phyloP scores from a whole-genome alignment of 2,329 filamentous ascomycete genomes.

The Cladorrhinum sp. region DNA sequence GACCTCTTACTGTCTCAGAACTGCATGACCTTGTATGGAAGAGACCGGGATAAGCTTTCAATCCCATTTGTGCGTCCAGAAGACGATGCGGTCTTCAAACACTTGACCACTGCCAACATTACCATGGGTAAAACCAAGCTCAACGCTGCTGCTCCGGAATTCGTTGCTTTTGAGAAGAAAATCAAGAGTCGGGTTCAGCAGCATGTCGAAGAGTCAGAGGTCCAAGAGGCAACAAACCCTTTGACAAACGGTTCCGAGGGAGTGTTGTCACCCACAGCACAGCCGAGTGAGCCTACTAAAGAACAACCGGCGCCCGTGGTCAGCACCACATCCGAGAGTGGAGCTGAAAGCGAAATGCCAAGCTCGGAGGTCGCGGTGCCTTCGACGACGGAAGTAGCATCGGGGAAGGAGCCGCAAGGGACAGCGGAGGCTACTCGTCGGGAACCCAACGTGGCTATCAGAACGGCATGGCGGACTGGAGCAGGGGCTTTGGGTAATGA shows the following conservation, averaged over 20 bases:
- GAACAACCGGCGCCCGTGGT: constrained; percentile 32
- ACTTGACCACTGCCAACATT: constrained; percentile 63
- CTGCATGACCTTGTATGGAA: constrained; percentile 80
- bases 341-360: constrained; percentile 43
- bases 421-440: constrained; percentile 36
- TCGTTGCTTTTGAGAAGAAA: constrained; percentile 35
- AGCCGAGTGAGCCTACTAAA: constrained; percentile 34
- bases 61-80: constrained; percentile 92
- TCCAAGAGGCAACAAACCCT: constrained; percentile 30
- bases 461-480: constrained; percentile 68
- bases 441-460: constrained; percentile 56
- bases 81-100: constrained; percentile 76
- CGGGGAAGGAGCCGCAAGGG: constrained; percentile 30
- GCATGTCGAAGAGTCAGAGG: constrained; percentile 20
- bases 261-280: constrained; percentile 37
- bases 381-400: constrained; percentile 22
- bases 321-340: constrained; percentile 43
- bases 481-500: constrained; percentile 46
- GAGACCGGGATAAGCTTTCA: constrained; percentile 80
- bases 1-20: constrained; percentile 93
- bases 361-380: constrained; percentile 26
- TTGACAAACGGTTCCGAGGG: constrained; percentile 30
- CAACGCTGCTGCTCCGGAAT: constrained; percentile 50
- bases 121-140: constrained; percentile 55
- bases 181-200: constrained; percentile 23